phyloP scores from a whole-genome alignment of 78 protist species.

The Dictyostelium brefeldianum region DNA sequence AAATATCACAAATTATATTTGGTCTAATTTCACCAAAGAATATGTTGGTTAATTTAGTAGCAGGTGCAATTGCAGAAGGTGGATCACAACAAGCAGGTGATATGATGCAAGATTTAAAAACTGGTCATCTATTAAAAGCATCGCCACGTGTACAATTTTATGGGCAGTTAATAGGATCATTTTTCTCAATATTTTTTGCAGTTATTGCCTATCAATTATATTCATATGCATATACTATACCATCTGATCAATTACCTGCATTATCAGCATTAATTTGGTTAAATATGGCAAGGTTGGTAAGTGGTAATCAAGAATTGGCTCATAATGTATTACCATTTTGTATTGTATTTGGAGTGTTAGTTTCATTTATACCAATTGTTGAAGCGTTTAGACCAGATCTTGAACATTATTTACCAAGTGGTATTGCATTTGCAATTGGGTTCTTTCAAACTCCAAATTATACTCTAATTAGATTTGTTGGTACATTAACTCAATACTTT shows the following conservation, averaged over 20 bases:
- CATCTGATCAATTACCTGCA: constrained; percentile 36
- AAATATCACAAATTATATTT: constrained; percentile 87
- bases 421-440: constrained; percentile 89
- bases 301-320: constrained; percentile 67
- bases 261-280: constrained; percentile 72
- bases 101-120: constrained; percentile 91
- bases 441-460: constrained; percentile 85
- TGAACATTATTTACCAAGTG: constrained; percentile 82
- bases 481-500: constrained; percentile 66
- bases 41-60: constrained; percentile 85
- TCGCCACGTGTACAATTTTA: constrained; percentile 86
- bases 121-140: constrained; percentile 86
- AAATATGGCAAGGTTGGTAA: constrained; percentile 74
- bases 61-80: constrained; percentile 90
- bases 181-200: constrained; percentile 81
- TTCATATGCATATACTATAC: constrained; percentile 25
- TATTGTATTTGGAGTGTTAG: constrained; percentile 60
- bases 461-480: constrained; percentile 82
- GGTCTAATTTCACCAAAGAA: constrained; percentile 82
- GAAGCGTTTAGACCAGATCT: constrained; percentile 35
- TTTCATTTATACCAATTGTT: constrained; percentile 70
- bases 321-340: constrained; percentile 74
- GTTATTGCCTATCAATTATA: constrained; percentile 86
- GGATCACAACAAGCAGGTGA: constrained; percentile 88
- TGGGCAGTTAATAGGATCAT: constrained; percentile 88